Evolutionary conservation across 2,329 filamentous ascomycete genomes (phyloP), one percentile per base, ranked within the genome.

Genomic region (Ascochyta lentis): DNA sequence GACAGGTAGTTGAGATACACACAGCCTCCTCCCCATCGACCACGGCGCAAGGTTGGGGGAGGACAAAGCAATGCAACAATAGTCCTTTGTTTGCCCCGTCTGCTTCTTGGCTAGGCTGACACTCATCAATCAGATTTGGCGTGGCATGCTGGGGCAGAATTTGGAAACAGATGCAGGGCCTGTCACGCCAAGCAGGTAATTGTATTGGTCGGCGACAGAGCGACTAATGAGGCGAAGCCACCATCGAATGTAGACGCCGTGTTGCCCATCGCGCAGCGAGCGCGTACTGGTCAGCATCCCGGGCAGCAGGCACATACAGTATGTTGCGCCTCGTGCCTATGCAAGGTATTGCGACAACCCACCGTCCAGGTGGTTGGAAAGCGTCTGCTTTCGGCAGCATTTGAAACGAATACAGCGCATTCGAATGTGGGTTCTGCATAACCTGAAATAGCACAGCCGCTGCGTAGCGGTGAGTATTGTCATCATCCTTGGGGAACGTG

Each of bases 281-380:
- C 50, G 57, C 50, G 44, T 49, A 49, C 54, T 57, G 52, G 41
- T 34, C 44, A 42, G 52, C 16, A 45, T 16, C 19, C 22, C 31
- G 24, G 38, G 40, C 58, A 41, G 40, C 47, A 48, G 49, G 45
- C 49, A 54, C 42, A 50, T 3, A 19, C 19, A 19, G 24, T 24
- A 53, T 56, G 56, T 55, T 49, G 50, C 52, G 56, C 52, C 54
- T 54, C 58, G 55, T 56, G 61, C 56, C 38, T 22, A 56, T 56
- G 54, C 47, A 44, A 51, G 42, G 48, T 16, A 38, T 43, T 16
- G 41, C 43, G 37, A 16, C 9, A 37, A 38, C 33, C 54, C 54
- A 56, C 22, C 33, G 48, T 23, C 53, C 54, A 39, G 54, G 54
- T 47, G 47, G 2, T 48, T 44, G 54, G 54, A 44, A 51, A 42